A percentile compares a stretch with the other conserved stretches of the same genome.
Evolutionary conservation across 257 asterid species (phyloP).

Genomic region (Plantago major): DNA sequence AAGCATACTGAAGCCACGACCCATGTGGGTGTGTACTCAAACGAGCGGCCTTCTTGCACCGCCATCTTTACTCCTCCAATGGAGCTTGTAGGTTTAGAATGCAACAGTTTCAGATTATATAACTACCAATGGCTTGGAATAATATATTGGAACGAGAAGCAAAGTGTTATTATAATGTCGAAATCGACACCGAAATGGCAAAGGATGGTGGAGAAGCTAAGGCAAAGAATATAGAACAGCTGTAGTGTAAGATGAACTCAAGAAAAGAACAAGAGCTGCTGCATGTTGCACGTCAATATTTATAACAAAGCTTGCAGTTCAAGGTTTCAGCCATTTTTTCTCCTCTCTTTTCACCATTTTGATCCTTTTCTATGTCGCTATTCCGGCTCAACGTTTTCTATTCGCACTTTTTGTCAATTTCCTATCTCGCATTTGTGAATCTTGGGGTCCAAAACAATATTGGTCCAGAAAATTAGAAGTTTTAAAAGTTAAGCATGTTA

Average conservation of each 20-base stretch:
- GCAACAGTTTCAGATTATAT: background rate
- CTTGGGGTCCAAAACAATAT: too few relatives aligned
- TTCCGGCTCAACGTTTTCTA: background rate
- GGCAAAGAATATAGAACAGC: slow-evolving; percentile 47
- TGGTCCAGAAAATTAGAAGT: too few relatives aligned
- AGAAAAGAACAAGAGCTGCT: slow-evolving; percentile 45
- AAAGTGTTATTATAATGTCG: background rate
- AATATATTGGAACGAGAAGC: background rate
- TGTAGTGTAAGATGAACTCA: slow-evolving; percentile 15
- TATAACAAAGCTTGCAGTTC: background rate
- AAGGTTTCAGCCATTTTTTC: background rate
- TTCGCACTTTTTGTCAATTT: too few relatives aligned
- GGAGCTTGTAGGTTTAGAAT: background rate
- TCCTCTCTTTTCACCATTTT: background rate
- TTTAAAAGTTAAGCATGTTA: too few relatives aligned
- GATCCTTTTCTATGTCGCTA: background rate
- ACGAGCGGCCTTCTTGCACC: slow-evolving; percentile 32
- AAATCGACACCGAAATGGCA: background rate
- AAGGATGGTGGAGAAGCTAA: slow-evolving; percentile 14
- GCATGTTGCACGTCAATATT: background rate
- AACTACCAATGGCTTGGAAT: background rate
- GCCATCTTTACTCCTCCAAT: slow-evolving; percentile 21
- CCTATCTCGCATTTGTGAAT: too few relatives aligned
- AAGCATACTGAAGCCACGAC: slow-evolving; percentile 72
- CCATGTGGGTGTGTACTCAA: slow-evolving; percentile 82